Conservation (phyloP, 305 asterid genomes). For the Striga hermonthica region DNA sequence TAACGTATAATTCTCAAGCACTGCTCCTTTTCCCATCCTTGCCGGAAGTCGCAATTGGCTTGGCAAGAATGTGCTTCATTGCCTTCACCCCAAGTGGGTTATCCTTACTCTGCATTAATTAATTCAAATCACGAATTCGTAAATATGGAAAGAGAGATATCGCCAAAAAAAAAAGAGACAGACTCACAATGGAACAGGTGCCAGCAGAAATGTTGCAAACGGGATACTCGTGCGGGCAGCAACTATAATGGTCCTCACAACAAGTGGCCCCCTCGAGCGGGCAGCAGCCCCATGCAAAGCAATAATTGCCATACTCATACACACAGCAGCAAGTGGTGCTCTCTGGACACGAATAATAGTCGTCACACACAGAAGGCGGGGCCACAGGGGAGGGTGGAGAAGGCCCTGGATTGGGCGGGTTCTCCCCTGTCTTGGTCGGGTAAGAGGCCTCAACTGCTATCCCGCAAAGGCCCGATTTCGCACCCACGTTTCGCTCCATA, state of each 20-base stretch:
- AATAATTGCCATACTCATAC: conserved; percentile 40
- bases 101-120: conserved; percentile 53
- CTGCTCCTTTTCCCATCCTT: conserved; percentile 43
- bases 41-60: conserved; percentile 45
- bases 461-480: conserved; percentile 64
- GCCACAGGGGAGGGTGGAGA: conserved; percentile 79
- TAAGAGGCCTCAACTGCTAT: conserved; percentile 74
- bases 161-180: background rate
- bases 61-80: conserved; percentile 59
- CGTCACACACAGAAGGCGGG: conserved; percentile 65
- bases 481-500: conserved; percentile 63
- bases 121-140: background rate
- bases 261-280: conserved; percentile 83
- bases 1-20: conserved; percentile 28
- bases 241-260: conserved; percentile 83
- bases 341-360: conserved; percentile 56
- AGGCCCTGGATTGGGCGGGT: conserved; percentile 87
- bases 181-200: conserved; percentile 70
- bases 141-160: background rate
- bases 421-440: conserved; percentile 61
- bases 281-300: conserved; percentile 94
- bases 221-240: conserved; percentile 92
- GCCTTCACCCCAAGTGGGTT: conserved; percentile 79
- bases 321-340: conserved; percentile 81
- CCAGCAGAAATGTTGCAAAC: conserved; percentile 68